Conservation (phyloP, 1,284 basidiomycete species). For the Pseudozyma sp. region DNA sequence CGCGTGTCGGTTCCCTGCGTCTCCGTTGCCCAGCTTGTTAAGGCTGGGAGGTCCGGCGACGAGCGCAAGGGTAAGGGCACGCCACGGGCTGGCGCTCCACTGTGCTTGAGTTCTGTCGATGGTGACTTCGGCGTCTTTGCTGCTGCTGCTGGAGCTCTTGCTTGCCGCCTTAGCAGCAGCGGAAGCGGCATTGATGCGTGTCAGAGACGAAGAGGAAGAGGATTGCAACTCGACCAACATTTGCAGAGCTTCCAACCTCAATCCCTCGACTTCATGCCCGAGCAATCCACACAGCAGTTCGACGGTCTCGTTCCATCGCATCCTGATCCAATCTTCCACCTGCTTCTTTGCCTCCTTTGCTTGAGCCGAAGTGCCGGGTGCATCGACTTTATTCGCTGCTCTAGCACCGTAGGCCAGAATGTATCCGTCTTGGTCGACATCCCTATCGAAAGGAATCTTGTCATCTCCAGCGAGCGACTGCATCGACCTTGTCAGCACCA, state of each 20-base stretch:
- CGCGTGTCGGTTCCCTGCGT: constrained; percentile 34
- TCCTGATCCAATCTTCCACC: constrained; percentile 59
- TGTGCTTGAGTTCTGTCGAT: constrained; percentile 11
- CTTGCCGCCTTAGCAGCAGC: constrained; percentile 10
- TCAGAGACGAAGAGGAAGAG: constrained; percentile 33
- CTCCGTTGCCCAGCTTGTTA: constrained; percentile 29
- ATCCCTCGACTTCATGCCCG: constrained; percentile 33
- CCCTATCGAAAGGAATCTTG: constrained; percentile 41
- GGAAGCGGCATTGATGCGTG: constrained; percentile 21
- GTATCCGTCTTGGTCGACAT: constrained; percentile 44
- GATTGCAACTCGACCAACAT: constrained; percentile 48
- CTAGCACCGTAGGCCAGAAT: constrained; percentile 33
- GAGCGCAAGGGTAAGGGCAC: constrained; percentile 42
- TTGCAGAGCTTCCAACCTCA: constrained; percentile 39
- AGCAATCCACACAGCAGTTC: constrained; percentile 53
- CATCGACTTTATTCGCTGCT: constrained; percentile 11
- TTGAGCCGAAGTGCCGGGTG: constrained; percentile 5
- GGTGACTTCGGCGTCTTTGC: constrained; percentile 12
- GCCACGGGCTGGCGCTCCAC: constrained; percentile 55
- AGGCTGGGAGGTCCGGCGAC: constrained; percentile 49
- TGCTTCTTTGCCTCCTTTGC: constrained; percentile 33
- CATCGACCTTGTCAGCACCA: constrained; percentile 43
- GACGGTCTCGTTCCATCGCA: constrained; percentile 61
- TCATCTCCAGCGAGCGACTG: constrained; percentile 46
- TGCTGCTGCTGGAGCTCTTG: constrained; percentile 5